Evolutionary conservation across 441 rosid genomes (phyloP).

Genomic region (Populus hybrid): DNA sequence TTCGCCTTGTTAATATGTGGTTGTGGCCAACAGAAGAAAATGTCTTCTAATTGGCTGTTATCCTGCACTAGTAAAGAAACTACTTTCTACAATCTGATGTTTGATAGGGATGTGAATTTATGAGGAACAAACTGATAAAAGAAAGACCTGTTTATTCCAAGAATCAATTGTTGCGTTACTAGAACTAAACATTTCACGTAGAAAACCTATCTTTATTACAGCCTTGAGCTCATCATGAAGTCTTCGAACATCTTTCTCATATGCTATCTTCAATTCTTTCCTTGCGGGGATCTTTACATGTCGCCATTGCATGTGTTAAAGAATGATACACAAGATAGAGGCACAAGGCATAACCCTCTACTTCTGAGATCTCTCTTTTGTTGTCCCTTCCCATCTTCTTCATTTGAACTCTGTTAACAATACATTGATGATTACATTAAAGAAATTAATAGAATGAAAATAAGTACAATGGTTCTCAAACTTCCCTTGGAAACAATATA

Average conservation of each 20-base stretch:
- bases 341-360: slow-evolving; percentile 48
- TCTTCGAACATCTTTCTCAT: background rate
- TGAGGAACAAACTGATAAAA: background rate
- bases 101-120: background rate
- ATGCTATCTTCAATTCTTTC: background rate
- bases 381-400: slow-evolving; percentile 19
- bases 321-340: slow-evolving; percentile 31
- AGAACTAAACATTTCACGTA: background rate
- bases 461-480: background rate
- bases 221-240: slow-evolving; percentile 4
- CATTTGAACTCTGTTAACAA: slow-evolving; percentile 4
- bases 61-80: background rate
- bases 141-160: background rate
- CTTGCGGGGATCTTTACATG: slow-evolving; percentile 2
- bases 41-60: background rate
- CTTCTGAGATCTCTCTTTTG: slow-evolving; percentile 31
- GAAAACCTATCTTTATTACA: background rate
- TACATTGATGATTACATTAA: background rate
- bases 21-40: background rate
- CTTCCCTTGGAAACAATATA: background rate
- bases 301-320: slow-evolving; percentile 16
- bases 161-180: background rate
- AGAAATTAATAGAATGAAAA: background rate
- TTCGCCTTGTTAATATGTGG: background rate
- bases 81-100: background rate